phyloP scores from a whole-genome alignment of 208 protist species.

The Vickermania spadyakhi region DNA sequence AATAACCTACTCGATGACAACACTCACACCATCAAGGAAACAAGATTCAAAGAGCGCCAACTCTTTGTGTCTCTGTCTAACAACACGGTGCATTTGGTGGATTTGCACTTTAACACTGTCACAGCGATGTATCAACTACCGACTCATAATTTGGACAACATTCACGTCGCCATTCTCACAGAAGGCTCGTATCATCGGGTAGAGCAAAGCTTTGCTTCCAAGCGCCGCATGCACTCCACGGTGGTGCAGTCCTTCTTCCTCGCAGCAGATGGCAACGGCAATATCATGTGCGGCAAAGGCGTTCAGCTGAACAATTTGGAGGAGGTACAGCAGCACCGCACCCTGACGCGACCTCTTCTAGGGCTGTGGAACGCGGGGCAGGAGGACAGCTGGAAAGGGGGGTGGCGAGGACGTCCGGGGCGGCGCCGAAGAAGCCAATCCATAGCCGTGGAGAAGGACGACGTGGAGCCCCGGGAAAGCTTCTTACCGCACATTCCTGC shows the following conservation, averaged over 20 bases:
- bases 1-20: constrained; percentile 3
- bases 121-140: constrained; percentile 15
- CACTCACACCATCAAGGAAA: constrained; percentile 7
- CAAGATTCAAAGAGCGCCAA: constrained; percentile 6
- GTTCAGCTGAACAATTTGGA: background rate
- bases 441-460: background rate
- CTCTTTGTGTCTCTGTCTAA: constrained; percentile 16
- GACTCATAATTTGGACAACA: constrained; percentile 10
- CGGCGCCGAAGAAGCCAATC: background rate
- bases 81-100: constrained; percentile 15
- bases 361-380: background rate
- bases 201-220: background rate
- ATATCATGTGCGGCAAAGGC: background rate
- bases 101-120: constrained; percentile 7
- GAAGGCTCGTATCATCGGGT: background rate
- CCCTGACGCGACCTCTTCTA: background rate
- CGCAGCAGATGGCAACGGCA: background rate
- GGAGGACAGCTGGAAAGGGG: background rate
- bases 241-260: background rate
- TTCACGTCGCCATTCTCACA: constrained; percentile 2
- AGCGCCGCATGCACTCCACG: background rate
- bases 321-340: background rate
- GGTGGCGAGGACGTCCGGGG: background rate
- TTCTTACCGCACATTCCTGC: background rate
- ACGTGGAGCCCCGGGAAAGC: background rate